phyloP scores from a whole-genome alignment of 306 rosid species.

The Cicer yamashitae region DNA sequence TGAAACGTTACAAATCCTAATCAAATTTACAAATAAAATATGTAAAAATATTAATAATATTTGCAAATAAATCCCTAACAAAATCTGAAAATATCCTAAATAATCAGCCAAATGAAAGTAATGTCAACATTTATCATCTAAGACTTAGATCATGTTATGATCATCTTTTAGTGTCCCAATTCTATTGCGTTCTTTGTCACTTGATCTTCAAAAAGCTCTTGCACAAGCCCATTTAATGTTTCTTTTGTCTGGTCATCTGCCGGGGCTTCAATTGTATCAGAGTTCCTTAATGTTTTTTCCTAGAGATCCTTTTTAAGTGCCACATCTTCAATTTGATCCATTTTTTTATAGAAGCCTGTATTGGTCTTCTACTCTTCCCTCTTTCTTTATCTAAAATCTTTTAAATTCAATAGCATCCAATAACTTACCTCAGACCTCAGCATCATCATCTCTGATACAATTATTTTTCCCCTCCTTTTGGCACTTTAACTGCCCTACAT shows the following conservation, averaged over 20 bases:
- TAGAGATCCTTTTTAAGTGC: neutral
- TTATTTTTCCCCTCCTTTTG: neutral
- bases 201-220: constrained; percentile 19
- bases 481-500: neutral
- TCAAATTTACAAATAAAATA: neutral
- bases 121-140: neutral
- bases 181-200: constrained; percentile 1
- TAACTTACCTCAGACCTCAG: neutral
- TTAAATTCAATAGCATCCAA: neutral
- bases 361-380: neutral
- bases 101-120: constrained; percentile 8
- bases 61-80: neutral
- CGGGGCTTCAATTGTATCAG: neutral
- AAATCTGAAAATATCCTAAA: constrained; percentile 8
- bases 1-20: constrained; percentile 5
- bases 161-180: neutral
- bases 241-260: neutral
- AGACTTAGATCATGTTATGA: constrained; percentile 13
- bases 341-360: neutral
- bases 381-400: neutral
- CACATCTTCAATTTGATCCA: neutral
- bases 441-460: neutral
- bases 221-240: neutral
- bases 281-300: constrained; percentile 1
- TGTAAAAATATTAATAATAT: neutral